Evolutionary conservation across 306 rosid species (phyloP).

Genomic region (Lotus japonicus): DNA sequence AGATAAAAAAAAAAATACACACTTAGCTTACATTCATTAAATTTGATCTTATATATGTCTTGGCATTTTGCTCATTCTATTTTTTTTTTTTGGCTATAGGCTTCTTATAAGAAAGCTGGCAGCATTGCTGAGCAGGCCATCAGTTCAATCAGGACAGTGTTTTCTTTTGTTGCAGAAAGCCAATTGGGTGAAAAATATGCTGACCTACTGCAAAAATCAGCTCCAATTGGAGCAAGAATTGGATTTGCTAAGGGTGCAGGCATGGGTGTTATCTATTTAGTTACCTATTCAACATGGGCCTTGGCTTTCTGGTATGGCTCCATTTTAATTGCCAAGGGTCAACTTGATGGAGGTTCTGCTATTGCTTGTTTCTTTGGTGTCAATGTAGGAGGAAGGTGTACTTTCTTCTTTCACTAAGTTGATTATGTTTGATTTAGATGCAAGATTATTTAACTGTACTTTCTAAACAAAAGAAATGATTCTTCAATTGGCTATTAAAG

Average conservation of each 20-base stretch:
- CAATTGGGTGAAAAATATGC: constrained; percentile 51
- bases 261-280: constrained; percentile 73
- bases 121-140: constrained; percentile 71
- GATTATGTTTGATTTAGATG: constrained; percentile 3
- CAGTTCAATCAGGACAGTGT: constrained; percentile 76
- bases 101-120: constrained; percentile 74
- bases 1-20: constrained; percentile 11
- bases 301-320: constrained; percentile 89
- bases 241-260: constrained; percentile 92
- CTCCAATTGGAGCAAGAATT: constrained; percentile 62
- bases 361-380: constrained; percentile 93
- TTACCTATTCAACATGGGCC: constrained; percentile 88
- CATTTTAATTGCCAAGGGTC: constrained; percentile 42
- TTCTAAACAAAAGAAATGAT: too few relatives aligned
- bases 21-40: background rate
- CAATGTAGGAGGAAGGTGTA: constrained; percentile 83
- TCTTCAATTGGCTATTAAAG: too few relatives aligned
- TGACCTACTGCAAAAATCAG: constrained; percentile 43
- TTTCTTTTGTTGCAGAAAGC: constrained; percentile 81
- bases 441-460: background rate
- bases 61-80: constrained; percentile 17
- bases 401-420: background rate
- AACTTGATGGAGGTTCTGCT: constrained; percentile 74
- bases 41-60: background rate
- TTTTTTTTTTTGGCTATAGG: constrained; percentile 30